phyloP scores from a whole-genome alignment of 352 stramenopile species.

The Chrysophaeum taylorii region DNA sequence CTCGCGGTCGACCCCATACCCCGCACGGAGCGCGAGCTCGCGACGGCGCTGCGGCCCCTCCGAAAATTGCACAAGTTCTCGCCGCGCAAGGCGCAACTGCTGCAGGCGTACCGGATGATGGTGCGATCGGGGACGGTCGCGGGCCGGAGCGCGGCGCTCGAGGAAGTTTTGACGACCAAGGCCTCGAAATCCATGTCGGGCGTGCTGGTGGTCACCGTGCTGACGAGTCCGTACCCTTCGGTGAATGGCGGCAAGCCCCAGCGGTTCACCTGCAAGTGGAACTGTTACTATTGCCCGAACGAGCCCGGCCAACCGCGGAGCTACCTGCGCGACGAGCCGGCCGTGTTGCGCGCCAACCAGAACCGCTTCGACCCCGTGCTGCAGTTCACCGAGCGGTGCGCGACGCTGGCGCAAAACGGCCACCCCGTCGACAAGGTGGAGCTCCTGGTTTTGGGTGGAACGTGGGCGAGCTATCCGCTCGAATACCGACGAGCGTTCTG shows the following conservation, averaged over 20 bases:
- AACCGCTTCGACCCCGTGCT: conserved; percentile 77
- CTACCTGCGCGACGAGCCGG: conserved; percentile 82
- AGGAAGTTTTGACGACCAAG: conserved; percentile 71
- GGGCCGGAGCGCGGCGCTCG: conserved; percentile 41
- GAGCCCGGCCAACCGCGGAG: conserved; percentile 66
- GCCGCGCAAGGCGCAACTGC: conserved; percentile 70
- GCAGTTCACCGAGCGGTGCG: conserved; percentile 49
- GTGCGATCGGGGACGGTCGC: conserved; percentile 24
- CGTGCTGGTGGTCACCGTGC: conserved; percentile 76
- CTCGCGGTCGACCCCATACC: conserved; percentile 44
- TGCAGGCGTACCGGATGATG: conserved; percentile 67
- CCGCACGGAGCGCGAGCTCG: conserved; percentile 48
- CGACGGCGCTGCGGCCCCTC: conserved; percentile 66
- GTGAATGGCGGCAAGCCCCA: conserved; percentile 57
- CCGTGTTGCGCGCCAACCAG: conserved; percentile 73
- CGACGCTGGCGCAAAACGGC: conserved; percentile 34
- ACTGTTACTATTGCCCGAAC: conserved; percentile 88
- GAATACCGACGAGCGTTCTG: conserved; percentile 93
- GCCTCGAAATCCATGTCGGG: conserved; percentile 72
- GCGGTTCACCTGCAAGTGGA: conserved; percentile 81
- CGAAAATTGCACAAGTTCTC: conserved; percentile 70
- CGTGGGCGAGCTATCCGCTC: conserved; percentile 41
- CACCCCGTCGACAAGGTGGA: conserved; percentile 92
- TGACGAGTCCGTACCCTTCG: conserved; percentile 73
- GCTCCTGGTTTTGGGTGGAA: conserved; percentile 96